Evolutionary conservation across 2,329 filamentous ascomycete species (phyloP), one percentile per base, ranked within the genome.

Genomic region (Diaporthe sp.): DNA sequence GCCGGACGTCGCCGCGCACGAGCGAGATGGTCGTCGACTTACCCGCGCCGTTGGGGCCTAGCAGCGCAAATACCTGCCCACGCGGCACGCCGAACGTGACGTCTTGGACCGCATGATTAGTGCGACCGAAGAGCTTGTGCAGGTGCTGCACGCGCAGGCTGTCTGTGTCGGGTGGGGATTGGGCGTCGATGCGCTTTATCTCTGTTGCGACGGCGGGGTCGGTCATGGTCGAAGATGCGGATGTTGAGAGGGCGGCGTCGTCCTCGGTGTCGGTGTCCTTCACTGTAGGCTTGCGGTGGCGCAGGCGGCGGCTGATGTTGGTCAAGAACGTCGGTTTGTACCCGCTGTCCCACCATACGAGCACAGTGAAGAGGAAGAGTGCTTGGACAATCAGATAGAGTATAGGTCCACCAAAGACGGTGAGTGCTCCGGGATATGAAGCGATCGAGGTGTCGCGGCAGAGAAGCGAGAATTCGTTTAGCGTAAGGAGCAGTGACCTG

Each of bases 31-130:
- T 97, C 0, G 95, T 98, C 0, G 93, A 95, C 80, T 98, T 98
- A 74, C 96, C 96, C 1, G 96, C 96, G 34, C 96, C 95, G 81
- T 98, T 98, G 22, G 96, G 95, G 0, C 96, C 96, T 1, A 98
- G 89, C 0, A 98, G 88, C 0, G 95, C 95, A 84, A 98, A 98
- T 0, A 98, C 94, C 82, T 98, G 94, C 68, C 94, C 93, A 67
- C 91, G 91, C 22, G 90, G 90, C 44, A 98, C 93, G 25, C 93
- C 93, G 80, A 98, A 98, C 0, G 93, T 94, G 57, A 97, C 91
- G 79, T 98, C 94, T 79, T 98, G 93, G n/a, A 98, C 95, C 12
- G 75, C 75, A n/a, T 75, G 75, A 22, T 77, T 77, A 62, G 73
- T 44, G 68, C 73, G 75, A 22, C 92, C 91, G 79, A 98, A 98